A percentile compares a stretch with the other conserved stretches of the same genome.
Evolutionary conservation across 805 yeast species (phyloP).

Genomic region (Kuraishia borneana): DNA sequence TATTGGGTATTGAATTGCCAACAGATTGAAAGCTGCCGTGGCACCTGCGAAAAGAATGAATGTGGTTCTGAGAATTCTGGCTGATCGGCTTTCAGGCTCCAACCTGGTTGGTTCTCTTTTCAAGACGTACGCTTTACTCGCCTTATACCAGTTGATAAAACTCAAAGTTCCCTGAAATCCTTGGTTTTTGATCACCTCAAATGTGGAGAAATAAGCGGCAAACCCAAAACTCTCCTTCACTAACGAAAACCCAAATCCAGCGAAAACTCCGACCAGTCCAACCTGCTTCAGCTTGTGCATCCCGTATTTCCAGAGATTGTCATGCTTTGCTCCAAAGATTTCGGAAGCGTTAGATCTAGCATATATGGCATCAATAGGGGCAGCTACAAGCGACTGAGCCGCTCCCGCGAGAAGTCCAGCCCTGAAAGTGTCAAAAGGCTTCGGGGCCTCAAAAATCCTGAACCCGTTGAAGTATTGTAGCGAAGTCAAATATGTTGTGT

Average conservation of each 20-base stretch:
- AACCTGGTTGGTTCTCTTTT: background rate
- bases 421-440: constrained; percentile 47
- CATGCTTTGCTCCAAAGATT: constrained; percentile 53
- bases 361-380: constrained; percentile 87
- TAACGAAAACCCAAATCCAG: constrained; percentile 74
- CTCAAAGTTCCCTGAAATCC: constrained; percentile 38
- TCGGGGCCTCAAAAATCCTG: too few relatives aligned
- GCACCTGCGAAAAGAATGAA: constrained; percentile 80
- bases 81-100: background rate
- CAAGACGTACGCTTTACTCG: constrained; percentile 20
- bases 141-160: constrained; percentile 27
- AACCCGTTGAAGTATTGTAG: constrained; percentile 25
- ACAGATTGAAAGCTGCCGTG: constrained; percentile 67
- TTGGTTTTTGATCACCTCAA: constrained; percentile 68
- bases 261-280: constrained; percentile 79
- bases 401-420: constrained; percentile 86
- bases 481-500: constrained; percentile 65
- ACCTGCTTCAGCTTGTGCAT: constrained; percentile 54
- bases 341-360: constrained; percentile 74
- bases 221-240: constrained; percentile 76
- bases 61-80: constrained; percentile 30
- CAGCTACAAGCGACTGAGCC: constrained; percentile 81
- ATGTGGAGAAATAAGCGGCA: constrained; percentile 73
- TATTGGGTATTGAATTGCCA: constrained; percentile 77
- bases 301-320: constrained; percentile 72